Base-by-base conservation (phyloP, 768 basidiomycete genomes). In the Boletellus ananas region DNA sequence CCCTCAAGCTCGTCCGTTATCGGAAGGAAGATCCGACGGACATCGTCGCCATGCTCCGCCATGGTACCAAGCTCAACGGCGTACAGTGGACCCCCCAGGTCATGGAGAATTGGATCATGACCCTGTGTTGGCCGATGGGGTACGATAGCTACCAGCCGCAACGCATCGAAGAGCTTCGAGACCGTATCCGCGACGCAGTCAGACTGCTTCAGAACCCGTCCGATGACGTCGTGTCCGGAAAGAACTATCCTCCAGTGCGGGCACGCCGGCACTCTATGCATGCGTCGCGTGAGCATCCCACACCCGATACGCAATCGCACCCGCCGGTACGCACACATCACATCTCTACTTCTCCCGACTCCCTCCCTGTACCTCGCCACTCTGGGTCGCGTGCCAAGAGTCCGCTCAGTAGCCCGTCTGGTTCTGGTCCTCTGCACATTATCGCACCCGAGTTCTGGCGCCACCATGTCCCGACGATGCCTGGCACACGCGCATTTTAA, bases 1-100 rank as follows among this genome's bases (percentile, higher is more conserved):
- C 85, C 3, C 77, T 87, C 58, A 88, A 88, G 61, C 73, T 88
- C n/a, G 83, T 84, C 18, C 74, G 86, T 4, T 88, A 84, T 64
- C 70, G 74, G 27, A 78, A 79, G 46, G 74, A 77, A 53, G 86
- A 87, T 63, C 78, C 82, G 4, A 72, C 62, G 0, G 85, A 88
- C 62, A 84, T 87, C 53, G 81, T 79, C 44, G 71, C 83, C 18
- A 72, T 87, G 37, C 73, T 87, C 23, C 75, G 79, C 48, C 79
- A 83, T 49, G 84, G 84, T 1, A 77, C 75, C 1, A 68, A 70
- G 35, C 66, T 79, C 43, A 78, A 79, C 17, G 71, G 74, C 11
- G 72, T 77, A 0, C 68, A 73, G n/a, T 87, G 85, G 86, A 80
- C 77, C 0, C 67, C 74, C 2, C 65, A 74, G 1, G 60, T 72